A percentile compares a stretch with the other conserved stretches of the same genome.
These are phyloP conservation scores for Pseudogymnoascus sp. DNA, from an alignment of 2,329 filamentous ascomycete genomes.

Conservation along the genomic window DNA sequence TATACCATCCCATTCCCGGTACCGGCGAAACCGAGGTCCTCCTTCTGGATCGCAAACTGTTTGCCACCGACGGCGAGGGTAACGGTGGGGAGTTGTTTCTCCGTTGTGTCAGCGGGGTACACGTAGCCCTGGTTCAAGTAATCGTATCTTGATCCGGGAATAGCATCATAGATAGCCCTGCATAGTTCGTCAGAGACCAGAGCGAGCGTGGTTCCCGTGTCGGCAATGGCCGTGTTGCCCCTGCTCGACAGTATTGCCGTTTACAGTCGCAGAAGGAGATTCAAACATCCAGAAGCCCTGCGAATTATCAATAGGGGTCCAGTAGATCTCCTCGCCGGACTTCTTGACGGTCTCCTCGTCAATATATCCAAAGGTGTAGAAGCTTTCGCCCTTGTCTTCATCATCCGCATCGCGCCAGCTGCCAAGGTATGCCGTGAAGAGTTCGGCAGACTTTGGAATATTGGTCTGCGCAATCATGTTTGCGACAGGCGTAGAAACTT, in stretches of 20 bases:
- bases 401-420: conserved; percentile 42
- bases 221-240: conserved; percentile 58
- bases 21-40: conserved; percentile 49
- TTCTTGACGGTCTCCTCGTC: conserved; percentile 51
- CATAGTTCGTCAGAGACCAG: conserved; percentile 54
- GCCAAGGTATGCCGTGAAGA: conserved; percentile 52
- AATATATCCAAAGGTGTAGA: conserved; percentile 68
- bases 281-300: conserved; percentile 62
- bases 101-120: conserved; percentile 46
- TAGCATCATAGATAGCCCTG: conserved; percentile 53
- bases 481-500: conserved; percentile 54
- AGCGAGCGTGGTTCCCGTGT: conserved; percentile 63
- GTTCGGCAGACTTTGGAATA: conserved; percentile 38
- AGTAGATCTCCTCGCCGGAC: conserved; percentile 46
- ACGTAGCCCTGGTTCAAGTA: conserved; percentile 51
- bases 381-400: conserved; percentile 37
- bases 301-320: conserved; percentile 52
- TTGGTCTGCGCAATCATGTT: conserved; percentile 56
- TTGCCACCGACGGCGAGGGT: conserved; percentile 55
- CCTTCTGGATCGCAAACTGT: conserved; percentile 48
- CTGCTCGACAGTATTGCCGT: conserved; percentile 43
- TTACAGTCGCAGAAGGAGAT: conserved; percentile 48
- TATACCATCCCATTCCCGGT: conserved; percentile 45
- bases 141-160: conserved; percentile 52
- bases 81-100: conserved; percentile 48